Base-by-base conservation (phyloP, 1,139 yeast genomes). In the Arxiozyma heterogenica region DNA sequence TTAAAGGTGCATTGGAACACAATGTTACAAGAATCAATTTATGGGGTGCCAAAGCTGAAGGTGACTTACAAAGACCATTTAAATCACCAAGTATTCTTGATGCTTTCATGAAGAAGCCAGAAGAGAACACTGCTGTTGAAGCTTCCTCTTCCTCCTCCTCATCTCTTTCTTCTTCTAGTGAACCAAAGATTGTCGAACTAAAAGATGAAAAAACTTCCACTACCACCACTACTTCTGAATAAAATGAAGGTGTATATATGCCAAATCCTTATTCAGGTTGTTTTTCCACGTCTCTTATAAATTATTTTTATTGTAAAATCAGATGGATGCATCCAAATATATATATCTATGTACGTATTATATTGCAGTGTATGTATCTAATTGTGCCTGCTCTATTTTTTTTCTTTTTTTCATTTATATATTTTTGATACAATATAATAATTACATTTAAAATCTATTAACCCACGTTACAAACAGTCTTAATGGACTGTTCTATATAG, bases 41-140 rank as follows among this genome's bases (percentile, higher is more conserved):
- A 58, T 88, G 86, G 68, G 93, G 93, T 63, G 75, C 80, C 66
- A 82, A 94, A 47, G 95, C 98, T 45, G 65, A 81, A 54, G 98
- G 98, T 63, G 96, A 88, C 66, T 82, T 90, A 73, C 88, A 90
- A 82, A 86, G 99, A 78, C 99, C 99, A 47, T 93, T 94, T 84
- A 88, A 89, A 79, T 80, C 89, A 57, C 83, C 93, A 54, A 85
- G 93, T 51, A 75, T 93, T 74, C 81, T 93, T 66, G 83, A 90
- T 65, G 82, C 79, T 58, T 79, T 86, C 30, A 39, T 54, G 39
- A 47, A 47, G 42, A 42, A 44, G 27, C 49, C 45, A 55, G 42
- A 47, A 23, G 49, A 45, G 54, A 41, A 20, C 22, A 18, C 18
- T 15, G 22, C 53, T 22, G 79, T 84, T 61, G 82, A 83, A 60